Conservation (phyloP, 78 protist species). For the Cavenderia fasciculata region DNA sequence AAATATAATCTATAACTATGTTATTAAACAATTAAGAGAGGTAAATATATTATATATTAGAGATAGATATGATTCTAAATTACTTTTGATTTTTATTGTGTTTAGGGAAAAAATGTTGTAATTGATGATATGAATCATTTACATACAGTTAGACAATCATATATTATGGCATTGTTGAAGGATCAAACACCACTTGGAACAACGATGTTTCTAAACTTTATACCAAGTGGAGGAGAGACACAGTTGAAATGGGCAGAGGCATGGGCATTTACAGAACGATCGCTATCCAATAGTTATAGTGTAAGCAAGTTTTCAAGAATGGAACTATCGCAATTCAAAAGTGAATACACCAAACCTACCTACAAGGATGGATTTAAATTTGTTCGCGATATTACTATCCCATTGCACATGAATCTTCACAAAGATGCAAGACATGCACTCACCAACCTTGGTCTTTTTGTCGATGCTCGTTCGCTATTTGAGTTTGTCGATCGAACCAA, state of each 20-base stretch:
- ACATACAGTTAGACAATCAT: slow-evolving; percentile 25
- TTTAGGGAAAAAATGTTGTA: slow-evolving; percentile 40
- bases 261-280: slow-evolving; percentile 29
- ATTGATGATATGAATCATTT: slow-evolving; percentile 61
- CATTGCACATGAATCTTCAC: slow-evolving; percentile 7
- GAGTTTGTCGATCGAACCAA: background rate
- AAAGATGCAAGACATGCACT: background rate
- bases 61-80: too few species aligned
- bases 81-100: too few species aligned
- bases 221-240: slow-evolving; percentile 39
- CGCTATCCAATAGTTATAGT: slow-evolving; percentile 2
- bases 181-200: background rate
- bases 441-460: slow-evolving; percentile 9
- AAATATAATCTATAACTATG: slow-evolving; percentile 1
- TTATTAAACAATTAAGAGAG: background rate
- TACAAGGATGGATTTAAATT: slow-evolving; percentile 4
- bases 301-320: too few species aligned
- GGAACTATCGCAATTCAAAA: background rate
- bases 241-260: slow-evolving; percentile 35
- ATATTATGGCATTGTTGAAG: slow-evolving; percentile 10
- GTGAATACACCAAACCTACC: slow-evolving; percentile 31
- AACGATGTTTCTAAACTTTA: background rate
- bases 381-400: slow-evolving; percentile 20
- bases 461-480: slow-evolving; percentile 29
- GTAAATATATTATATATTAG: too few species aligned